phyloP scores from a whole-genome alignment of 805 yeast genomes.

The Schwanniomyces sp. region DNA sequence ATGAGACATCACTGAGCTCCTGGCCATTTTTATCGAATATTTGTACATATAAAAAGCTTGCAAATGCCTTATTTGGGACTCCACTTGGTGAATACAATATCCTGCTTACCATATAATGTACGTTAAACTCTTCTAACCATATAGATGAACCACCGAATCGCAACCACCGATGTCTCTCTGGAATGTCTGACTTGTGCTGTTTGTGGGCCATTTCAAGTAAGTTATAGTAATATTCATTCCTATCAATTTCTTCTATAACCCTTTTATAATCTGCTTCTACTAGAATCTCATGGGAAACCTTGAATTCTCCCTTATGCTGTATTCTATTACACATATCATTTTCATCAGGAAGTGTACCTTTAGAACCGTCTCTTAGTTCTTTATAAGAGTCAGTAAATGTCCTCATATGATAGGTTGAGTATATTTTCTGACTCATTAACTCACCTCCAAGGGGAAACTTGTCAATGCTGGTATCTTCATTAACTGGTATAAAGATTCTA shows the following conservation, averaged over 20 bases:
- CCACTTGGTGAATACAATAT: constrained; percentile 15
- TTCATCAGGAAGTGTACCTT: constrained; percentile 9
- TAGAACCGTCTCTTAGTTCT: constrained; percentile 4
- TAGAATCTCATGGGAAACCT: constrained; percentile 11
- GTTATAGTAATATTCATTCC: constrained; percentile 9
- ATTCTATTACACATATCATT: constrained; percentile 13
- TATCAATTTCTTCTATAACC: constrained; percentile 9
- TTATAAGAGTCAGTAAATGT: constrained; percentile 18
- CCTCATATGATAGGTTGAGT: constrained; percentile 5
- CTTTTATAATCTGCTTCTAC: constrained; percentile 16
- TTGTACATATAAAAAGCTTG: constrained; percentile 18
- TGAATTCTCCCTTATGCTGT: constrained; percentile 9
- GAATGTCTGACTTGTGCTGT: constrained; percentile 18
- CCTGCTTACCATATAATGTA: constrained; percentile 20
- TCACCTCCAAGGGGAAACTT: constrained; percentile 7
- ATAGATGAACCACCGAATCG: constrained; percentile 21
- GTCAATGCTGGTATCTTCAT: background rate
- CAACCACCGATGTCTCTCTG: constrained; percentile 18
- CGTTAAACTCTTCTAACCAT: constrained; percentile 17
- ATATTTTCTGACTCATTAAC: constrained; percentile 1
- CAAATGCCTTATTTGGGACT: constrained; percentile 13
- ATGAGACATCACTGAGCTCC: constrained; percentile 12
- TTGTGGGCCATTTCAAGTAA: constrained; percentile 14
- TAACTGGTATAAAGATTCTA: background rate
- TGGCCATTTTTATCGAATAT: constrained; percentile 19